Evolutionary conservation across 345 rosid genomes (phyloP), one percentile per base, ranked within the genome.

Genomic region (Luvunga scandens): DNA sequence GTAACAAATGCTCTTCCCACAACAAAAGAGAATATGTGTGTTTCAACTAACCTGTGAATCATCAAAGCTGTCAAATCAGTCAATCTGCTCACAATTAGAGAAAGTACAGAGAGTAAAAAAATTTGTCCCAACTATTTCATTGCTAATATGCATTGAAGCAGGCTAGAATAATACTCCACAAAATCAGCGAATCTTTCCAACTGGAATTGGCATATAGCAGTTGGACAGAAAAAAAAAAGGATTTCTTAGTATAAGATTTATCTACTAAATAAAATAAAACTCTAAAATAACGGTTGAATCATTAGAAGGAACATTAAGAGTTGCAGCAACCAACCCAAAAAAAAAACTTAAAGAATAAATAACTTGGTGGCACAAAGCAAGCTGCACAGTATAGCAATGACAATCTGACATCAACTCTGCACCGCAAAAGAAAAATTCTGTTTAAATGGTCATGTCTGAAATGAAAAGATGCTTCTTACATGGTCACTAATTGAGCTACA

Each of bases 1-100:
- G 99, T 91, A 76, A 94, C 99, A 91, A 94, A 97, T 65, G 98
- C 99, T 91, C 99, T 87, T 89, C 99, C 99, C 82, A 97, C 93
- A 79, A 94, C 99, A 86, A 97, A 97, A 64, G 93, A 94, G 91
- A 97, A 97, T 80, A 97, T 88, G 66, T 97, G 99, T 82, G 98
- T 94, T 89, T 97, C 99, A 80, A 94, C 98, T 90, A 97, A 88
- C 98, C 99, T 97, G 99, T 76, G 76, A 81, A 82, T 50, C 83
- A 84, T 56, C 69, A 78, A 77, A 84, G 77, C 61, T 73, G 72
- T 78, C 82, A 84, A 72, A 83, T 80, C 66, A 73, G 77, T 79
- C 77, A 84, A 53, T 71, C 63, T 69, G 79, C 73, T 76, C 72
- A 80, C 64, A 27, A 65, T 53, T 53, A 71, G 34, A 59, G 50